phyloP scores from a whole-genome alignment of 768 basidiomycete genomes.

The Tulasnella sp. region DNA sequence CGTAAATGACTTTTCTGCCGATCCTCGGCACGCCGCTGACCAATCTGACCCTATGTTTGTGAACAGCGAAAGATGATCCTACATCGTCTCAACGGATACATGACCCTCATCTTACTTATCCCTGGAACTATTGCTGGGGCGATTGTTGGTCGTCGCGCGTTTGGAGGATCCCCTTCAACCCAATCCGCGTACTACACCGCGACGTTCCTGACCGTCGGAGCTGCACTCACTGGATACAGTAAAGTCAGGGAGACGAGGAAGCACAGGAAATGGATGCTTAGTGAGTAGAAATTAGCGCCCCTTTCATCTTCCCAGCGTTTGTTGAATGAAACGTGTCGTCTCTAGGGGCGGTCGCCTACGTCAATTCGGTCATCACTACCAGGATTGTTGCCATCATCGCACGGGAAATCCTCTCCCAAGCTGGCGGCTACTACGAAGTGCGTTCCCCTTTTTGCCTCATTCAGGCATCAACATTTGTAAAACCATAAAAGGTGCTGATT shows the following conservation, averaged over 20 bases:
- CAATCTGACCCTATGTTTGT: not conserved
- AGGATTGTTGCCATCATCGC: constrained; percentile 15
- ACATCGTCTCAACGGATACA: constrained; percentile 25
- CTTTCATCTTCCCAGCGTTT: not conserved
- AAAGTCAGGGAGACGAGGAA: constrained; percentile 21
- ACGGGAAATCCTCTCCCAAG: not conserved
- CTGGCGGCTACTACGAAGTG: constrained; percentile 23
- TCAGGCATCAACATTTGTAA: not conserved
- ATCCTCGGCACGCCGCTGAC: not conserved
- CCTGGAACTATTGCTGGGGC: not conserved
- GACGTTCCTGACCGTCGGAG: constrained; percentile 8
- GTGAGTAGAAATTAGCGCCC: no score
- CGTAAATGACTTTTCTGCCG: not conserved
- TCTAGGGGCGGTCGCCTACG: constrained; percentile 16
- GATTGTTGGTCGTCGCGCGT: constrained; percentile 23
- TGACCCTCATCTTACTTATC: constrained; percentile 17
- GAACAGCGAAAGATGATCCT: constrained; percentile 21
- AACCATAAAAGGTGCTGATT: no score
- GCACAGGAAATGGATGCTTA: constrained; percentile 26
- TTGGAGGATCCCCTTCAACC: constrained; percentile 14
- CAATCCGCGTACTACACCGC: constrained; percentile 16
- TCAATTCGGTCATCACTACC: constrained; percentile 3
- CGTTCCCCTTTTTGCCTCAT: not conserved
- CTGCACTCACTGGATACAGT: constrained; percentile 1
- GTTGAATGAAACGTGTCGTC: not conserved